These are phyloP conservation scores for Cyclanthera cordifolia DNA, from an alignment of 306 rosid genomes.

Conservation along the genomic window DNA sequence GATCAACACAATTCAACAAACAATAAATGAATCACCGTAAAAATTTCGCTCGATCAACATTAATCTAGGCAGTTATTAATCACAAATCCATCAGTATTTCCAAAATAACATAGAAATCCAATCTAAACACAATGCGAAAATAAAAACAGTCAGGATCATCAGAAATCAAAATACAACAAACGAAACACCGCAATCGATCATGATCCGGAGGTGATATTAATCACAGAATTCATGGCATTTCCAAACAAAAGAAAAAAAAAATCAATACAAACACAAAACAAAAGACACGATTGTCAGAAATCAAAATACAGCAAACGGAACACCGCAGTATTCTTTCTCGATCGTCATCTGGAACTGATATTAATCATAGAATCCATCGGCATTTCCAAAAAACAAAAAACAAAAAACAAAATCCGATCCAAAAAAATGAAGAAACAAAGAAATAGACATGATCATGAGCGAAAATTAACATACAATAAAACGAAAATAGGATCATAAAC, in stretches of 20 bases:
- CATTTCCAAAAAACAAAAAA: neutral
- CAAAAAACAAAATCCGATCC: neutral
- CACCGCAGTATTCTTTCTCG: neutral
- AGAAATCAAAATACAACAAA: neutral
- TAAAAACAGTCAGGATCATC: neutral
- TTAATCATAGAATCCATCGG: neutral
- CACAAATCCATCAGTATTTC: neutral
- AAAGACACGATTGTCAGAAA: neutral
- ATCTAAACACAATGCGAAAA: neutral
- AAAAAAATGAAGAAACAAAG: too few relatives aligned
- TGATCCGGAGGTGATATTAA: neutral
- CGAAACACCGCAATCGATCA: slow-evolving; percentile 5
- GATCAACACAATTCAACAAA: too few relatives aligned
- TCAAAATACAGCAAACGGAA: neutral
- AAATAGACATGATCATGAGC: neutral
- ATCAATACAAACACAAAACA: neutral
- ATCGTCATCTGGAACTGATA: neutral
- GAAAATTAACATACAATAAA: neutral
- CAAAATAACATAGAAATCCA: neutral
- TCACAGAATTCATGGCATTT: neutral
- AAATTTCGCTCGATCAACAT: neutral
- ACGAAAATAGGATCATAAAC: neutral
- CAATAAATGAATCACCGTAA: too few relatives aligned
- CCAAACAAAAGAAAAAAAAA: neutral
- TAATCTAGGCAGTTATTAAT: neutral